phyloP scores from a whole-genome alignment of 305 asterid species.

The Plantago coronopus region DNA sequence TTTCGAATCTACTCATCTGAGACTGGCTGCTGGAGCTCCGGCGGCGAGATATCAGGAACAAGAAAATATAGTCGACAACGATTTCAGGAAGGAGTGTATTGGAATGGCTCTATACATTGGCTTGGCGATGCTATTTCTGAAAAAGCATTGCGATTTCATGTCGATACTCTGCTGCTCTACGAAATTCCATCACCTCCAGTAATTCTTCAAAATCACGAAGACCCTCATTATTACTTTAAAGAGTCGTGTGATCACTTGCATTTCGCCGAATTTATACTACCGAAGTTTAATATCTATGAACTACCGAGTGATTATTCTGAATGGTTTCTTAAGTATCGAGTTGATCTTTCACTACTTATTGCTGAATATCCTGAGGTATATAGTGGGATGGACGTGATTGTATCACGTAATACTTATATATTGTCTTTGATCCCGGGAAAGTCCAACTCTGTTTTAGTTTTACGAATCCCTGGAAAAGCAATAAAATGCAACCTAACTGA shows the following conservation, averaged over 20 bases:
- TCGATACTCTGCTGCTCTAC: conserved; percentile 4
- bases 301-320: conserved; percentile 26
- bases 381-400: too few relatives aligned
- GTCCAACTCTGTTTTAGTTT: conserved; percentile 13
- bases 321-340: conserved; percentile 23
- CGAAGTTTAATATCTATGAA: conserved; percentile 18
- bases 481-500: conserved; percentile 13
- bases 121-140: neutral
- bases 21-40: conserved; percentile 18
- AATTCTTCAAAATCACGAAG: neutral
- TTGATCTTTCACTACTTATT: conserved; percentile 1
- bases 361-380: too few relatives aligned
- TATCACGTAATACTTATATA: too few relatives aligned
- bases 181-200: conserved; percentile 10
- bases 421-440: too few relatives aligned
- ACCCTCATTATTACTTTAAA: conserved; percentile 11
- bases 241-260: conserved; percentile 23
- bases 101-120: conserved; percentile 33
- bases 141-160: conserved; percentile 1
- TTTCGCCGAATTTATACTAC: conserved; percentile 13
- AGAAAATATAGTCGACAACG: too few relatives aligned
- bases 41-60: neutral
- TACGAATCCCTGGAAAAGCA: conserved; percentile 15
- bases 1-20: conserved; percentile 27
- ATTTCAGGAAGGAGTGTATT: conserved; percentile 18